Evolutionary conservation across 805 yeast species (phyloP).

Genomic region (Kodamaea nitidulidarum): DNA sequence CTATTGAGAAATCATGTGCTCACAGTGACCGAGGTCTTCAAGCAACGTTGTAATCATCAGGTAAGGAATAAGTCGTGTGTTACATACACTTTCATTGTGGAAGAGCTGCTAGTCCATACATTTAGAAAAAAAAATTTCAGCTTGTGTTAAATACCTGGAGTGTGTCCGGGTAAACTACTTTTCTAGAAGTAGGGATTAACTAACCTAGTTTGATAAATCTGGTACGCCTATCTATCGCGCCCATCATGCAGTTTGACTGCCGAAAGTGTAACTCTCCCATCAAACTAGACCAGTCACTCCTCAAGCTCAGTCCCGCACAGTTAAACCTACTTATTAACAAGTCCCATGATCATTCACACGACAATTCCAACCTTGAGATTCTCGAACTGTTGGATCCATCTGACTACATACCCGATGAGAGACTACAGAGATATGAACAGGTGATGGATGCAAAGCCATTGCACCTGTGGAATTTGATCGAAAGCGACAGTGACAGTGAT

Average conservation of each 20-base stretch:
- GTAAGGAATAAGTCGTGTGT: conserved; percentile 6
- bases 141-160: background rate
- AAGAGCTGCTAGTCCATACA: background rate
- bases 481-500: conserved; percentile 26
- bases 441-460: conserved; percentile 19
- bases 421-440: conserved; percentile 30
- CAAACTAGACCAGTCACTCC: conserved; percentile 51
- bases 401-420: conserved; percentile 35
- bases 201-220: too few species aligned
- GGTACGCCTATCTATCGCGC: too few species aligned
- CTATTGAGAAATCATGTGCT: conserved; percentile 77
- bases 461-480: conserved; percentile 26
- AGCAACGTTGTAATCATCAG: conserved; percentile 25
- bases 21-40: conserved; percentile 46
- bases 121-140: background rate
- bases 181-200: background rate
- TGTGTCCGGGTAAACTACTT: conserved; percentile 4
- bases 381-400: conserved; percentile 25
- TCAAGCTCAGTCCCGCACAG: conserved; percentile 52
- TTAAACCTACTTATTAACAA: conserved; percentile 46
- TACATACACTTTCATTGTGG: conserved; percentile 2
- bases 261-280: conserved; percentile 62
- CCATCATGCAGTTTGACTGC: conserved; percentile 33
- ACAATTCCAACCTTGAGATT: conserved; percentile 12
- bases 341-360: conserved; percentile 14